These are phyloP conservation scores for Tetradesmus lagerheimii DNA, from an alignment of 139 green algal species.

Conservation along the genomic window DNA sequence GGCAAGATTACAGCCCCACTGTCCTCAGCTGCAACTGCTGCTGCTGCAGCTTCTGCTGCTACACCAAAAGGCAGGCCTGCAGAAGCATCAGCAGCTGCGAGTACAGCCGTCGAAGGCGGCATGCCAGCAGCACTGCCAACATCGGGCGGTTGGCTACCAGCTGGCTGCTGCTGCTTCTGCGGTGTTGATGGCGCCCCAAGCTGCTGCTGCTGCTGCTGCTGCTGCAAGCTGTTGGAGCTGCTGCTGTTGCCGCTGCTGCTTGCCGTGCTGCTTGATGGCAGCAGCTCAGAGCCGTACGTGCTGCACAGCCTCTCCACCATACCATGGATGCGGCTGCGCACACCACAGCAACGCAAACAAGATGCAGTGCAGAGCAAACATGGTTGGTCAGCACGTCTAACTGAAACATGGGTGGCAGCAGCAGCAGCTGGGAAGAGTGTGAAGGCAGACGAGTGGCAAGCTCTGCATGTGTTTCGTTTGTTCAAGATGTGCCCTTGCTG, in stretches of 20 bases:
- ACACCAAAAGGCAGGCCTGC: background rate
- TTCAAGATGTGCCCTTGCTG: no score
- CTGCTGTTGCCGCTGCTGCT: conserved; percentile 7
- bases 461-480: no score
- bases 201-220: background rate
- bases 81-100: background rate
- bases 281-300: conserved; percentile 80
- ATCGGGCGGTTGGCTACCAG: background rate
- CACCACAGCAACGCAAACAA: background rate
- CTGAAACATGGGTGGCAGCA: no score
- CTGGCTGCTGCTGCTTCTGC: background rate
- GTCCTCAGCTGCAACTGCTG: background rate
- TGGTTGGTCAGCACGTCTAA: no score
- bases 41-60: background rate
- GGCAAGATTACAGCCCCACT: background rate
- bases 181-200: background rate
- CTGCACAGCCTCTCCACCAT: conserved; percentile 93
- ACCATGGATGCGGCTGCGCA: conserved; percentile 77
- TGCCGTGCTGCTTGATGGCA: background rate
- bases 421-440: no score
- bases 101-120: background rate
- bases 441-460: no score
- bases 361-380: background rate
- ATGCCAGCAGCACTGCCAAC: background rate
- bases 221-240: background rate